Evolutionary conservation across 371 early-diverging fungal genomes (phyloP).

Genomic region (Rhizopus microsporus): DNA sequence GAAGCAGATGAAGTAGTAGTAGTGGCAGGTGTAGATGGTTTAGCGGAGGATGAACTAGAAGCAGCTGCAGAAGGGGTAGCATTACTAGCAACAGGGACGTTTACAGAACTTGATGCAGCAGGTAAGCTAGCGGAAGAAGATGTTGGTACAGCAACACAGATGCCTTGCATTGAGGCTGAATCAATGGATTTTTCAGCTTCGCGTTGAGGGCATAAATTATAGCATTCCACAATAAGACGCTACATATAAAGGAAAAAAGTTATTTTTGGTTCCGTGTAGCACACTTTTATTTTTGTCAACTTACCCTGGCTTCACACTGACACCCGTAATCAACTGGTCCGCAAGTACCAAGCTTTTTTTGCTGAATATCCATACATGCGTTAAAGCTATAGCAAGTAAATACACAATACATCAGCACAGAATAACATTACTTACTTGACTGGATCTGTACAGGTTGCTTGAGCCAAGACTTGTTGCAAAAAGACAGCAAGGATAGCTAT

Average conservation of each 20-base stretch:
- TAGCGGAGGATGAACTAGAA: conserved; percentile 3
- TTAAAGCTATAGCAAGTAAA: conserved; percentile 24
- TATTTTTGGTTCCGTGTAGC: not conserved
- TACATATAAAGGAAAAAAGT: conserved; percentile 6
- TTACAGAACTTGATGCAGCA: not conserved
- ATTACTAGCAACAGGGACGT: conserved; percentile 7
- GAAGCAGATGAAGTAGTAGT: not conserved
- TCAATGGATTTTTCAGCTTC: conserved; percentile 27
- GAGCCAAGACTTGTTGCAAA: not conserved
- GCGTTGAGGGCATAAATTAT: conserved; percentile 33
- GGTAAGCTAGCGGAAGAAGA: conserved; percentile 9
- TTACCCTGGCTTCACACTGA: conserved; percentile 36
- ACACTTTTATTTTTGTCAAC: not conserved
- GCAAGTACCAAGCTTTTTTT: conserved; percentile 14
- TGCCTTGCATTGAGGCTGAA: conserved; percentile 21
- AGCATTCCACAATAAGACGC: conserved; percentile 33
- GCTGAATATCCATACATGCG: conserved; percentile 29
- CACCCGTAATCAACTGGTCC: conserved; percentile 32
- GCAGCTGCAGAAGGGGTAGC: conserved; percentile 7
- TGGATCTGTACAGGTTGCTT: conserved; percentile 28
- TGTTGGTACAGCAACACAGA: conserved; percentile 33
- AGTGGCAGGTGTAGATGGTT: conserved; percentile 7
- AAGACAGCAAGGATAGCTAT: not conserved
- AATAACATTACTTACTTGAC: conserved; percentile 30
- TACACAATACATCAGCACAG: not conserved